Evolutionary conservation across 2,329 filamentous ascomycete species (phyloP), one percentile per base, ranked within the genome.

Genomic region (Alternaria arbusti): DNA sequence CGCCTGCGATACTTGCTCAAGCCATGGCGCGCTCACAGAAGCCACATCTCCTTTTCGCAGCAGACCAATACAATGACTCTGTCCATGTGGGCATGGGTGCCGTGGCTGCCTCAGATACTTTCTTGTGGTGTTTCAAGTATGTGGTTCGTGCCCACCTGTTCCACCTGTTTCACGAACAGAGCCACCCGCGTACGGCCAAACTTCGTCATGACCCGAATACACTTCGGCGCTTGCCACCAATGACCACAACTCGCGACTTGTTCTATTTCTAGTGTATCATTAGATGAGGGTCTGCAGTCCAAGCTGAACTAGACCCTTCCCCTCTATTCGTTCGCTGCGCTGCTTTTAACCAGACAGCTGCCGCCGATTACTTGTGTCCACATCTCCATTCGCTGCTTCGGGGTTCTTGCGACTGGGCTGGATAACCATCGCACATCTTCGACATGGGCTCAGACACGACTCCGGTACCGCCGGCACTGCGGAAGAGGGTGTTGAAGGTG

Each of bases 401-500:
- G 25, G 50, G 9, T 8, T 36, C 22, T 55, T 36, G 46, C 57
- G 28, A 46, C 50, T 49, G 36, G 49, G 30, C 57, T 54, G 46
- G 52, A 50, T 17, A 46, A 32, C 25, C 36, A 40, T 22, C 20
- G 49, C 55, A 54, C 20, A 30, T 52, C 25, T 49, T 17, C 50
- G 49, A 30, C 46, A 77, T 74, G 72, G 65, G 61, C 45, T 57
- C 67, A 49, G 67, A 80, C 54, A 73, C 78, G 61, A 54, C 61
- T 15, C 75, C 79, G 11, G 78, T 84, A 46, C 73, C 82, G 45
- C 75, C 80, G 58, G 75, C 81, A 58, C 80, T 85, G 79, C 89
- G 94, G 66, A 97, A 93, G 82, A 90, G 86, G 82, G 94, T 97
- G 68, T 85, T 98, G 66, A 90, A 87, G 74, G 93, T 98, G 72